phyloP scores from a whole-genome alignment of 768 basidiomycete genomes.

The Agrocybe chaxingu region DNA sequence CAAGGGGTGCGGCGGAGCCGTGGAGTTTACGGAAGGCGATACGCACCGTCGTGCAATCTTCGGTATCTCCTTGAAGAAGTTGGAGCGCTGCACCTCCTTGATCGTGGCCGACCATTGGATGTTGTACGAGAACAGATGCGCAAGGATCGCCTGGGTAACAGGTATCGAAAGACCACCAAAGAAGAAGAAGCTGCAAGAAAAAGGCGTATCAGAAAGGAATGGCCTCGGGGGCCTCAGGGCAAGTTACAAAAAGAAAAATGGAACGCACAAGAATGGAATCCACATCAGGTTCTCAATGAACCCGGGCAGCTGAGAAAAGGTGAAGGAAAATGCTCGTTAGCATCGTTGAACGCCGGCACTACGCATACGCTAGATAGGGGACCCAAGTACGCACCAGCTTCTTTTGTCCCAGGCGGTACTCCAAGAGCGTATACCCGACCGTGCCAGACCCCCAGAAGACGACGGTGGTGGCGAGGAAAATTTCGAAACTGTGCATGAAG shows the following conservation, averaged over 20 bases:
- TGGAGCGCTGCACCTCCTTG: slow-evolving; percentile 83
- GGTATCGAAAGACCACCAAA: slow-evolving; percentile 75
- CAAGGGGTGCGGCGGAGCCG: slow-evolving; percentile 33
- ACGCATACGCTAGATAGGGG: slow-evolving; percentile 27
- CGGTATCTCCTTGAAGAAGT: slow-evolving; percentile 90
- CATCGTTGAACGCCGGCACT: slow-evolving; percentile 4
- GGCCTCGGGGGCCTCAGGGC: not conserved
- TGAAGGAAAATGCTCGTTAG: not conserved
- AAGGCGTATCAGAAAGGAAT: not conserved
- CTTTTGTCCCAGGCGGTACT: slow-evolving; percentile 66
- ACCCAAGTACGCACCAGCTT: slow-evolving; percentile 32
- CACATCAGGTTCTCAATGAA: slow-evolving; percentile 60
- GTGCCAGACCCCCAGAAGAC: slow-evolving; percentile 78
- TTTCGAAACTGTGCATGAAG: slow-evolving; percentile 79
- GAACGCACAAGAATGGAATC: slow-evolving; percentile 73
- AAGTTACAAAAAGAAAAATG: slow-evolving; percentile 1
- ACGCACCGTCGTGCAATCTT: slow-evolving; percentile 61
- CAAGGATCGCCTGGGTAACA: slow-evolving; percentile 62
- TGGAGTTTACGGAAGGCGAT: not conserved
- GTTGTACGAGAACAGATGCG: slow-evolving; percentile 58
- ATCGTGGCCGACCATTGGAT: slow-evolving; percentile 57
- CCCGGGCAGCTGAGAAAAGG: slow-evolving; percentile 32
- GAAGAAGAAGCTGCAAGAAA: slow-evolving; percentile 64
- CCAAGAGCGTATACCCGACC: slow-evolving; percentile 66
- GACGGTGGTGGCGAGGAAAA: slow-evolving; percentile 74